Conservation (phyloP, 495 filamentous ascomycete genomes). For the Penicillium angulare region DNA sequence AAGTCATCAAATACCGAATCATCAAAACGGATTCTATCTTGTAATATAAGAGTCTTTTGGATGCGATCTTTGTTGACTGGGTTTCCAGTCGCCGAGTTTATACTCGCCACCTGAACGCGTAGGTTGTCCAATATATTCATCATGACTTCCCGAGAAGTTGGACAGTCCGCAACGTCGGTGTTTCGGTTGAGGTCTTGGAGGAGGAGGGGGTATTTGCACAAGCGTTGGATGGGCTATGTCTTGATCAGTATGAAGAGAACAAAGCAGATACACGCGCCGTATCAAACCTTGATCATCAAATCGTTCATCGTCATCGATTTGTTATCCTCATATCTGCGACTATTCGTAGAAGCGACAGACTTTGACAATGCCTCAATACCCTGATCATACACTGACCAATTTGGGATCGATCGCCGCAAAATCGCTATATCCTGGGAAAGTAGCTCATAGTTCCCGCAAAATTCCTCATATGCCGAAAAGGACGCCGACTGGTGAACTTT, state of each 20-base stretch:
- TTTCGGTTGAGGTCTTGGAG: slow-evolving; percentile 78
- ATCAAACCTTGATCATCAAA: slow-evolving; percentile 80
- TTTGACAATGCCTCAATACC: slow-evolving; percentile 85
- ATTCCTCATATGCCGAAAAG: slow-evolving; percentile 85
- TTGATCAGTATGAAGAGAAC: slow-evolving; percentile 10
- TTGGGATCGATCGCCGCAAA: slow-evolving; percentile 63
- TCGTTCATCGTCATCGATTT: slow-evolving; percentile 80
- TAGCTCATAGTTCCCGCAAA: slow-evolving; percentile 80
- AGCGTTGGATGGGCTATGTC: slow-evolving; percentile 81
- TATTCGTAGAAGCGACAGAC: slow-evolving; percentile 69
- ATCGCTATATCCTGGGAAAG: slow-evolving; percentile 74
- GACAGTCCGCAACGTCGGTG: slow-evolving; percentile 82
- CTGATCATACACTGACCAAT: slow-evolving; percentile 80
- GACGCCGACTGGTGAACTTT: slow-evolving; percentile 60
- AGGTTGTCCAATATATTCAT: slow-evolving; percentile 70
- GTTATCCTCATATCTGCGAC: slow-evolving; percentile 57
- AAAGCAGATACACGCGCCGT: not conserved
- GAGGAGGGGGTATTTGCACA: slow-evolving; percentile 89
- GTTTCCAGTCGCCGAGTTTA: slow-evolving; percentile 69
- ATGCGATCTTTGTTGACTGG: slow-evolving; percentile 44
- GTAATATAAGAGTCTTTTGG: slow-evolving; percentile 53
- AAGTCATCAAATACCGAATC: no score
- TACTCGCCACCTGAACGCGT: slow-evolving; percentile 65
- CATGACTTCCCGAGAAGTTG: slow-evolving; percentile 73
- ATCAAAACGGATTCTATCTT: slow-evolving; percentile 60